Conservation (phyloP, 1,284 basidiomycete species). For the Cryptococcus floricola region DNA sequence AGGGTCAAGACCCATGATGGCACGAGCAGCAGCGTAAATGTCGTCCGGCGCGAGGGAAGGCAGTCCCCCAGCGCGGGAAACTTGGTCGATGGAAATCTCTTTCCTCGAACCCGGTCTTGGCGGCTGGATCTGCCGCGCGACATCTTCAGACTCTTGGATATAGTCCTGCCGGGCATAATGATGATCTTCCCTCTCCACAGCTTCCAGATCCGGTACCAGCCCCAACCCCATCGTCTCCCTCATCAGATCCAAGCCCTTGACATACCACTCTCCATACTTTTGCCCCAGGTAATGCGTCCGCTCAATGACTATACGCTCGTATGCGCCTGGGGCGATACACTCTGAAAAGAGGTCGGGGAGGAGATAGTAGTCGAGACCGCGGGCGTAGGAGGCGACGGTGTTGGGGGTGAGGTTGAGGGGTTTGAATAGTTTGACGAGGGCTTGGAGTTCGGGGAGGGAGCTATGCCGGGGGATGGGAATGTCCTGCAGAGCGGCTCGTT, state of each 20-base stretch:
- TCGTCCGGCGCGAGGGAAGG: conserved; percentile 2
- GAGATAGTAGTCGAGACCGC: conserved; percentile 65
- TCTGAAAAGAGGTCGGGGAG: conserved; percentile 64
- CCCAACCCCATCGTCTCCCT: background rate
- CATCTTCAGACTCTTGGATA: background rate
- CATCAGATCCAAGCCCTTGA: conserved; percentile 4
- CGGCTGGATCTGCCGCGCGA: background rate
- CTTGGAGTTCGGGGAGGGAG: conserved; percentile 72
- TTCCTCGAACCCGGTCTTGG: background rate
- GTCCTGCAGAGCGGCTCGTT: no score
- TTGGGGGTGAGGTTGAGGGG: conserved; percentile 73
- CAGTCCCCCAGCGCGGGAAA: conserved; percentile 7
- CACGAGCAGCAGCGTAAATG: background rate
- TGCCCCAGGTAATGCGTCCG: conserved; percentile 16
- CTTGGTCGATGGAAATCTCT: conserved; percentile 10
- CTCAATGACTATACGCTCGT: conserved; percentile 26
- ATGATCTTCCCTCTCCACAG: conserved; percentile 1
- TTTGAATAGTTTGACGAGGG: conserved; percentile 71
- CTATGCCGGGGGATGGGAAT: conserved; percentile 82
- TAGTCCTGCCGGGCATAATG: conserved; percentile 4
- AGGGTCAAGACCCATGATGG: background rate
- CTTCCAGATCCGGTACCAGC: background rate
- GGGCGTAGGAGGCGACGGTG: conserved; percentile 61
- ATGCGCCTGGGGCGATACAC: conserved; percentile 51
- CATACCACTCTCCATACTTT: conserved; percentile 5